These are phyloP conservation scores for Crotalaria pallida DNA, from an alignment of 306 rosid species.

Conservation along the genomic window DNA sequence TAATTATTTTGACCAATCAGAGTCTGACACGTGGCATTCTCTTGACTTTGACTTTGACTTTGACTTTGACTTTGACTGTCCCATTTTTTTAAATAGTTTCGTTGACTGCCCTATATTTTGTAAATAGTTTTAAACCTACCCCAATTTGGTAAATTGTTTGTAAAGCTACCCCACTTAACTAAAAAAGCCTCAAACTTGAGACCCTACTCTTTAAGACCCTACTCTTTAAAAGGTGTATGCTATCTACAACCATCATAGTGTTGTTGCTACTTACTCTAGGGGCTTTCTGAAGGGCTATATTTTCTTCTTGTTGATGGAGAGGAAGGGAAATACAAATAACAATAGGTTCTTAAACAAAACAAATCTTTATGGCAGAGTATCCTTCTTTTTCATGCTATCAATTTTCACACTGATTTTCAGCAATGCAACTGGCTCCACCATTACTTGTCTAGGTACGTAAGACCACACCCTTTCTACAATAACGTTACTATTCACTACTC, in stretches of 20 bases:
- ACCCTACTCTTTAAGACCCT: too few relatives aligned
- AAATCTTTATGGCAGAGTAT: constrained; percentile 12
- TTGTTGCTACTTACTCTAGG: neutral
- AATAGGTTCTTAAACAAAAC: constrained; percentile 24
- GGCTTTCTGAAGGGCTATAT: neutral
- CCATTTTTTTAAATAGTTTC: too few relatives aligned
- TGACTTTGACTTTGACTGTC: too few relatives aligned
- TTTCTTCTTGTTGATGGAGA: constrained; percentile 57
- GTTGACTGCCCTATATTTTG: too few relatives aligned
- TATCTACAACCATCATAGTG: constrained; percentile 16
- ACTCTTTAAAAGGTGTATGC: constrained; percentile 17
- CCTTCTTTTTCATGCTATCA: constrained; percentile 35
- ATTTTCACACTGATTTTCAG: constrained; percentile 36
- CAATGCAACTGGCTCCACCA: neutral
- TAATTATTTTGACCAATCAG: too few relatives aligned
- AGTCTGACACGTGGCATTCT: too few relatives aligned
- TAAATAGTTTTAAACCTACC: too few relatives aligned
- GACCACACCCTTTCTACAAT: neutral
- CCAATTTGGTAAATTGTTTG: too few relatives aligned
- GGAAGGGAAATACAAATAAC: constrained; percentile 39
- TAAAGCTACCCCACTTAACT: too few relatives aligned
- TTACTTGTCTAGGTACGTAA: constrained; percentile 45
- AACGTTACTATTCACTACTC: neutral
- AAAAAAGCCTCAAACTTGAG: too few relatives aligned
- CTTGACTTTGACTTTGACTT: too few relatives aligned